phyloP scores from a whole-genome alignment of 768 basidiomycete species.

The Rhizopogon rudus region DNA sequence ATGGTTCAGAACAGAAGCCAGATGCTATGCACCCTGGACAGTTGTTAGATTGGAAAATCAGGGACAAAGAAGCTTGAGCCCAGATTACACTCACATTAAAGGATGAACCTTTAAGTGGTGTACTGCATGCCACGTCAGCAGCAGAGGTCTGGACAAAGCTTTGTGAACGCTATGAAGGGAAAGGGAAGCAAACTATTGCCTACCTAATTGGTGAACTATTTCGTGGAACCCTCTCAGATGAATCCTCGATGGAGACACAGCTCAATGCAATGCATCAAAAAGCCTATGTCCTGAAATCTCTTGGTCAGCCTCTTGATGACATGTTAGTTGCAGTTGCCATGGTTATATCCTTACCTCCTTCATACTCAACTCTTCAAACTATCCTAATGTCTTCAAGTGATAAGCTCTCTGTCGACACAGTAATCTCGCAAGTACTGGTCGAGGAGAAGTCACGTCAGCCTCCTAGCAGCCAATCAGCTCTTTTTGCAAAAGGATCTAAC shows the following conservation, averaged over 20 bases:
- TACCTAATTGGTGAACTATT: conserved; percentile 20
- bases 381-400: conserved; percentile 13
- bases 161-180: conserved; percentile 13
- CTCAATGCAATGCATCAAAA: conserved; percentile 15
- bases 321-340: conserved; percentile 16
- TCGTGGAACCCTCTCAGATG: conserved; percentile 13
- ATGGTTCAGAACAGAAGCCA: neutral
- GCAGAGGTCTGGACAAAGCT: conserved; percentile 17
- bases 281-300: conserved; percentile 7
- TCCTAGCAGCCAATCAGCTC: neutral
- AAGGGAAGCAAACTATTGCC: conserved; percentile 17
- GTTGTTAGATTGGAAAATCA: neutral
- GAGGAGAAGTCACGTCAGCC: neutral
- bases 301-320: conserved; percentile 13
- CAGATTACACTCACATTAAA: conserved; percentile 20
- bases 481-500: neutral
- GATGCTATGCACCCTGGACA: neutral
- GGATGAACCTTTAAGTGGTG: conserved; percentile 16
- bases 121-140: conserved; percentile 9
- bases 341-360: conserved; percentile 14
- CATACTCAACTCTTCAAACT: conserved; percentile 13
- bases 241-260: conserved; percentile 11
- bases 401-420: neutral
- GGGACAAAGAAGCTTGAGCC: conserved; percentile 13
- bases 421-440: neutral